These are phyloP conservation scores for Xerophyta viscosa DNA, from an alignment of 106 monocot genomes.

Conservation along the genomic window DNA sequence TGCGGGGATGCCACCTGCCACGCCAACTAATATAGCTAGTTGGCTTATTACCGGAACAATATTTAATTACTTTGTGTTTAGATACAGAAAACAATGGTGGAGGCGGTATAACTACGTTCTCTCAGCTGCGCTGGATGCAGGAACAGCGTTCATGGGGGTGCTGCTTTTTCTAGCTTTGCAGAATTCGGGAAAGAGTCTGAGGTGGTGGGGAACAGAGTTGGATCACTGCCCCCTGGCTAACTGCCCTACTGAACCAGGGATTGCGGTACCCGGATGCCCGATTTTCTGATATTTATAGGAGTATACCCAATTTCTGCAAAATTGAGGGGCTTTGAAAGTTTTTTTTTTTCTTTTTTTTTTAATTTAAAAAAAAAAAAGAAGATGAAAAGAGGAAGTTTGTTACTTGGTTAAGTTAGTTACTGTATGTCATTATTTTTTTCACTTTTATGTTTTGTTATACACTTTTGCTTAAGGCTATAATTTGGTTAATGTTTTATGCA, in stretches of 20 bases:
- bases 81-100: constrained; percentile 79
- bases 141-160: constrained; percentile 91
- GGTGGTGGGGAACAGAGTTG: constrained; percentile 79
- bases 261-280: constrained; percentile 46
- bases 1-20: constrained; percentile 93
- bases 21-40: constrained; percentile 86
- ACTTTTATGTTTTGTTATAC: no score
- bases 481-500: no score
- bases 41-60: constrained; percentile 83
- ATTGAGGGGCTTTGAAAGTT: no score
- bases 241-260: constrained; percentile 73
- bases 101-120: constrained; percentile 85
- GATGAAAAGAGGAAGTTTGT: no score
- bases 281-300: no score
- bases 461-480: no score
- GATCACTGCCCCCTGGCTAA: constrained; percentile 79
- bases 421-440: no score
- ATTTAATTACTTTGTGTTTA: constrained; percentile 84
- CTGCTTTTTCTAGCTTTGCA: constrained; percentile 75
- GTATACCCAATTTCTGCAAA: no score
- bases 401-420: no score
- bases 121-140: constrained; percentile 80
- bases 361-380: no score
- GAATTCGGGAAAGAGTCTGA: constrained; percentile 31
- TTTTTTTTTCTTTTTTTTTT: no score